Conservation (phyloP, 441 rosid species). For the Breynia disticha region DNA sequence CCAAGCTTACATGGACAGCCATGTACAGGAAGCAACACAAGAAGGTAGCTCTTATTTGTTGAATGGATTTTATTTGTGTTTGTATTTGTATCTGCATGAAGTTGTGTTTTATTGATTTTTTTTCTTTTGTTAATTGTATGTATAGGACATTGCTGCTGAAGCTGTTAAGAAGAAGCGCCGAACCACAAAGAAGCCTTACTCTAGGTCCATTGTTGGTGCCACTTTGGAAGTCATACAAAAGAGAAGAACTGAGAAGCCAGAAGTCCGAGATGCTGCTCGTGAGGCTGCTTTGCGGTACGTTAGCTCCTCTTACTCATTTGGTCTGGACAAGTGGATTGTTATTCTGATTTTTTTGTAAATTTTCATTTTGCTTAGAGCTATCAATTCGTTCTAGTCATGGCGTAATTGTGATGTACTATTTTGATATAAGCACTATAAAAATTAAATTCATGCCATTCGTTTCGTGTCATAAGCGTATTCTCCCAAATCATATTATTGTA, state of each 20-base stretch:
- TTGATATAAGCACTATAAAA: too few relatives aligned
- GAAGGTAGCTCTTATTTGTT: slow-evolving; percentile 18
- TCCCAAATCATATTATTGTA: too few relatives aligned
- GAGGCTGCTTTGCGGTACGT: slow-evolving; percentile 47
- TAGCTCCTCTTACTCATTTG: neutral
- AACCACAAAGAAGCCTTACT: slow-evolving; percentile 39
- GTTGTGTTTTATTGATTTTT: too few relatives aligned
- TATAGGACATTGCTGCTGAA: slow-evolving; percentile 36
- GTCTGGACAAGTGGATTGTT: too few relatives aligned
- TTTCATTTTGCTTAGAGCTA: too few relatives aligned
- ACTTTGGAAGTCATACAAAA: slow-evolving; percentile 49
- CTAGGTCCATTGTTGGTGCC: slow-evolving; percentile 49
- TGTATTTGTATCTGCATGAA: neutral
- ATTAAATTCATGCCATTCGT: too few relatives aligned
- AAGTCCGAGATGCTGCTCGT: slow-evolving; percentile 45
- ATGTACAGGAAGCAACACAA: slow-evolving; percentile 31
- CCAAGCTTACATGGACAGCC: slow-evolving; percentile 36
- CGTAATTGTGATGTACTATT: too few relatives aligned
- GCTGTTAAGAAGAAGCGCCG: slow-evolving; percentile 43
- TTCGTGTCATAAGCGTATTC: too few relatives aligned
- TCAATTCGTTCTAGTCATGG: too few relatives aligned
- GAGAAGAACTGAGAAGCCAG: slow-evolving; percentile 46
- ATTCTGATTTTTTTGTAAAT: too few relatives aligned
- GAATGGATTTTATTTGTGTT: neutral
- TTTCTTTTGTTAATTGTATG: neutral